Base-by-base conservation (phyloP, 805 yeast species). In the Candida vaughaniae region DNA sequence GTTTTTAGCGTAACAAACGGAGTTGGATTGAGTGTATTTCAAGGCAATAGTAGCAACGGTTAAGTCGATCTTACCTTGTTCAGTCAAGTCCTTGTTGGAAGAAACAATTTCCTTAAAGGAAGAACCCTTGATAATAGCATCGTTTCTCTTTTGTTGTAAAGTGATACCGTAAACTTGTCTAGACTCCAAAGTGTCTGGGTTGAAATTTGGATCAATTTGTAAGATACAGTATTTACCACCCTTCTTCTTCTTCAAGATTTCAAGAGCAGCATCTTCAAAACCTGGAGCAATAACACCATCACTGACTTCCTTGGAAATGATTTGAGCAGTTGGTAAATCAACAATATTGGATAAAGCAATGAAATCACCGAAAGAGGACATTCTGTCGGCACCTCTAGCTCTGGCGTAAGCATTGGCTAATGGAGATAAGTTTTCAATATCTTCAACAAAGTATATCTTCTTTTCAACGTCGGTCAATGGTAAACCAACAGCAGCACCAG, bases 271-370 rank as follows among this genome's bases (percentile, higher is more conserved):
- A 48, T 86, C 86, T 55, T 83, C 85, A 67, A 70, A 93, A 43
- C 96, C 98, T 52, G 99, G 99, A 25, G 99, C 99, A 73, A 93
- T 88, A 44, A 93, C 95, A 77, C 99, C 99, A 63, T 93, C 99
- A 29, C 95, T 82, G 34, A 93, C 99, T 73, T 93, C 99, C 69
- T 87, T 88, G 38, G 97, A 85, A 62, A 93, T 93, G 67, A 93
- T 91, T 67, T 85, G 84, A 38, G 99, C 99, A 43, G 99, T 93
- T 58, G 96, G 88, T 37, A 85, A 72, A 65, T 93, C 99, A 51
- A 93, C 99, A 66, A 85, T 86, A 75, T 91, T 91, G 45, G 97
- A 89, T 48, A 93, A 75, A 31, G 99, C 99, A 57, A 93, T 93
- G 76, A 89, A 93, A 69, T 93, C 99, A 61, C 99, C 99, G 62